phyloP scores from a whole-genome alignment of 2,329 filamentous ascomycete genomes.

The Epichloe typhina region DNA sequence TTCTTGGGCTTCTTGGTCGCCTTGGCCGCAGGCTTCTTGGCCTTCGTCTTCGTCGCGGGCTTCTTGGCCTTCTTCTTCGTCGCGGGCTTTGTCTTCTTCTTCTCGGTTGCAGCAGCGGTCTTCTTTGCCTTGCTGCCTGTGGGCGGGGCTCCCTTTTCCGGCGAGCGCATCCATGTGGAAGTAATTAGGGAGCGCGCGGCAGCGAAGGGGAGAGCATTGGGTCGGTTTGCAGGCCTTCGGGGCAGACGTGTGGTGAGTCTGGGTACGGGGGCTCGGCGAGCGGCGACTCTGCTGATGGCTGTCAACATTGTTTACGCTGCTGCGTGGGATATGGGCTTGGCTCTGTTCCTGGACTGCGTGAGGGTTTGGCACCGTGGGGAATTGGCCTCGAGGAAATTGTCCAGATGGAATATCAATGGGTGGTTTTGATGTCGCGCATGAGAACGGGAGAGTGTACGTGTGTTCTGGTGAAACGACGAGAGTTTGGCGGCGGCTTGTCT shows the following conservation, averaged over 20 bases:
- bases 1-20: slow-evolving; percentile 31
- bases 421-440: not conserved
- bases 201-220: slow-evolving; percentile 6
- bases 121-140: slow-evolving; percentile 10
- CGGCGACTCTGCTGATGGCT: slow-evolving; percentile 25
- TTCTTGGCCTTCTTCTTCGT: slow-evolving; percentile 30
- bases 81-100: slow-evolving; percentile 12
- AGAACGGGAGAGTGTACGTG: too few species aligned
- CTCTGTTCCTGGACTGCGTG: not conserved
- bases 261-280: slow-evolving; percentile 19
- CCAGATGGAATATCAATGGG: not conserved
- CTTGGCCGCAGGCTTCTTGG: slow-evolving; percentile 30
- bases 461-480: too few species aligned
- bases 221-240: not conserved
- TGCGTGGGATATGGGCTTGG: not conserved
- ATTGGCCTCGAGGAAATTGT: not conserved
- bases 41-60: slow-evolving; percentile 24
- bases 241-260: slow-evolving; percentile 8
- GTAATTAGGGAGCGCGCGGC: slow-evolving; percentile 13
- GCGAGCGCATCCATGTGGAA: slow-evolving; percentile 16
- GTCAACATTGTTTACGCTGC: slow-evolving; percentile 24
- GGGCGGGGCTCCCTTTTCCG: slow-evolving; percentile 11
- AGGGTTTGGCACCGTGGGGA: not conserved
- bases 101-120: slow-evolving; percentile 7
- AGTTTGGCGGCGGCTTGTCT: too few species aligned